Evolutionary conservation across 2,329 filamentous ascomycete genomes (phyloP).

Genomic region (Claviceps sp.): DNA sequence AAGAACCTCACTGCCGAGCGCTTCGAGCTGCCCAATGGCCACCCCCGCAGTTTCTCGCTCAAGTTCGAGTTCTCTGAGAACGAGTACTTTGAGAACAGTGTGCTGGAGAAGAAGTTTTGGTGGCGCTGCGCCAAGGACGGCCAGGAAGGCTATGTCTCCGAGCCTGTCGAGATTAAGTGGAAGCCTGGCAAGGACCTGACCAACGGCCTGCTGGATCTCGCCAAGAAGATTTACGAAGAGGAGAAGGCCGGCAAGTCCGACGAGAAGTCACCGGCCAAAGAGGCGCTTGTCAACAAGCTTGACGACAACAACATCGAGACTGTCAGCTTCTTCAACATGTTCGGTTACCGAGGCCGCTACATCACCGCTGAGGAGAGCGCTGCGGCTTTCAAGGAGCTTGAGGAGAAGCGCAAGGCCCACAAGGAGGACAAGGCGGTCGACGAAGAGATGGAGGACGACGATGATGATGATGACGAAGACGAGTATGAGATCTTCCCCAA

Average conservation of each 20-base stretch:
- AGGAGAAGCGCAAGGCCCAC: slow-evolving; percentile 38
- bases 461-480: slow-evolving; percentile 46
- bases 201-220: slow-evolving; percentile 62
- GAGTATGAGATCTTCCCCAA: slow-evolving; percentile 77
- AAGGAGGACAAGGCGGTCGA: slow-evolving; percentile 38
- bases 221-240: slow-evolving; percentile 53
- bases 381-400: slow-evolving; percentile 45
- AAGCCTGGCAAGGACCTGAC: slow-evolving; percentile 72
- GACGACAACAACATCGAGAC: slow-evolving; percentile 48
- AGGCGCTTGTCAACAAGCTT: slow-evolving; percentile 39
- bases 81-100: slow-evolving; percentile 64
- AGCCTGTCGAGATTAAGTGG: slow-evolving; percentile 81
- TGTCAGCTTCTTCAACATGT: slow-evolving; percentile 79
- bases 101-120: slow-evolving; percentile 86
- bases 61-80: slow-evolving; percentile 70
- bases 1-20: slow-evolving; percentile 58
- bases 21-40: slow-evolving; percentile 65
- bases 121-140: slow-evolving; percentile 56
- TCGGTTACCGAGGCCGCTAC: slow-evolving; percentile 61
- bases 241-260: slow-evolving; percentile 30
- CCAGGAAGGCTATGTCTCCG: slow-evolving; percentile 68
- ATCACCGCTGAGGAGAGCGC: slow-evolving; percentile 60
- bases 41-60: slow-evolving; percentile 69
- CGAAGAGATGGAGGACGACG: slow-evolving; percentile 32
- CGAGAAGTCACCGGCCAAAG: slow-evolving; percentile 32